Evolutionary conservation across 306 rosid genomes (phyloP), one percentile per base, ranked within the genome.

Genomic region (Begonia fuchsioides): DNA sequence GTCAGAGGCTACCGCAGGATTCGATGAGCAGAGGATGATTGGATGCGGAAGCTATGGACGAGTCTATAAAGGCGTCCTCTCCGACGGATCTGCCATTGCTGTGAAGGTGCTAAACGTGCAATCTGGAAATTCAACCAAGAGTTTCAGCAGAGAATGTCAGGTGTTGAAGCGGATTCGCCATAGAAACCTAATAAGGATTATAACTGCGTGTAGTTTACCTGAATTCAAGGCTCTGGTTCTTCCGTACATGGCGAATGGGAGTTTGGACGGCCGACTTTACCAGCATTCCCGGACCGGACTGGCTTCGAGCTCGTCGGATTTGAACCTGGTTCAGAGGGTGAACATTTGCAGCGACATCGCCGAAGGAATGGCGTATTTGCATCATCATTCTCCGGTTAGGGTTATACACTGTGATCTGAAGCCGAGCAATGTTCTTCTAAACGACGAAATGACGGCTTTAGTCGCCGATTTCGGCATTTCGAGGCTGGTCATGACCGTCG

Each of bases 341-440:
- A 71, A 79, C 18, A 79, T 83, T 59, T 83, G 87, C 69, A 76
- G 84, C 41, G 82, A 83, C 50, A 57, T 79, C 47, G 84, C 94
- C n/a, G 87, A 83, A 71, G 84, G 84, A 38, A 73, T 83, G 84
- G 87, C 84, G 49, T 83, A 79, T 63, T 69, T 83, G 41, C 88
- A 83, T 66, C 94, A 83, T 49, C 76, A 83, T 51, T 79, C 94
- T 35, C 94, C 76, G 7, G 70, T 69, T 47, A 71, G 62, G 67
- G 88, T 76, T 67, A 76, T 79, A 53, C 88, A 83, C 59, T 79
- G 87, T 46, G 94, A 83, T 61, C 69, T 79, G 15, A 81, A 81
- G 32, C 92, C 85, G 45, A 69, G 79, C 67, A 81, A 73, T 64
- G 66, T 79, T 59, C 87, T 83, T 64, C 76, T 79, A 62, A 83